Conservation (phyloP, 2,329 filamentous ascomycete genomes). For the Aspergillus aculeatinus region DNA sequence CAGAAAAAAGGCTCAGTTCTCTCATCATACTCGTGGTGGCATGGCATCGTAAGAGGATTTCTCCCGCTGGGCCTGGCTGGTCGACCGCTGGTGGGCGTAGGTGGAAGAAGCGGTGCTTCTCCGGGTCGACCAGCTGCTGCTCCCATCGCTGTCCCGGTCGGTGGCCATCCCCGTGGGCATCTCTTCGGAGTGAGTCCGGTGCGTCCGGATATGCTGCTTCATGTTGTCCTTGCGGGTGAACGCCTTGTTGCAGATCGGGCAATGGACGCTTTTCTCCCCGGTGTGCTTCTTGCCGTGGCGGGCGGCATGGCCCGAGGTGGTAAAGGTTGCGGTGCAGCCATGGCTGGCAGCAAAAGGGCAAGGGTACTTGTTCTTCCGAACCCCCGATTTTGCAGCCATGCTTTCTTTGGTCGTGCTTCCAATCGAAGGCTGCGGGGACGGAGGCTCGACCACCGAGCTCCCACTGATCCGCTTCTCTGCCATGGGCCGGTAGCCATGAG, state of each 20-base stretch:
- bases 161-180: conserved; percentile 22
- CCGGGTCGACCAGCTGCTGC: conserved; percentile 12
- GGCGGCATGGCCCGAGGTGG: conserved; percentile 66
- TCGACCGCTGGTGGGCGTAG: conserved; percentile 20
- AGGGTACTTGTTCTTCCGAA: conserved; percentile 63
- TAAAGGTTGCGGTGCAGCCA: conserved; percentile 62
- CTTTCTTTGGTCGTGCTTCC: conserved; percentile 25
- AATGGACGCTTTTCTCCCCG: conserved; percentile 67
- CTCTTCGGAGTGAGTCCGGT: conserved; percentile 43
- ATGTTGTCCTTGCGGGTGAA: conserved; percentile 70
- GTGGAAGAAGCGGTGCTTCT: conserved; percentile 9
- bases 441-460: conserved; percentile 25
- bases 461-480: conserved; percentile 27
- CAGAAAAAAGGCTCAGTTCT: not conserved
- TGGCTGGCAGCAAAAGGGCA: conserved; percentile 62
- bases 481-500: conserved; percentile 23
- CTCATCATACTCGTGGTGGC: conserved; percentile 11
- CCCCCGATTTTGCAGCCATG: conserved; percentile 22
- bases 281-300: conserved; percentile 68
- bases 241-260: conserved; percentile 66
- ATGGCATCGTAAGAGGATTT: conserved; percentile 15
- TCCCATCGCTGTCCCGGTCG: conserved; percentile 17
- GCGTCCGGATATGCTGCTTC: conserved; percentile 66
- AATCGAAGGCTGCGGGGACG: conserved; percentile 29
- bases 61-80: conserved; percentile 16